phyloP scores from a whole-genome alignment of 192 early-diverging fungal species.

The Entophlyctis helioformis region DNA sequence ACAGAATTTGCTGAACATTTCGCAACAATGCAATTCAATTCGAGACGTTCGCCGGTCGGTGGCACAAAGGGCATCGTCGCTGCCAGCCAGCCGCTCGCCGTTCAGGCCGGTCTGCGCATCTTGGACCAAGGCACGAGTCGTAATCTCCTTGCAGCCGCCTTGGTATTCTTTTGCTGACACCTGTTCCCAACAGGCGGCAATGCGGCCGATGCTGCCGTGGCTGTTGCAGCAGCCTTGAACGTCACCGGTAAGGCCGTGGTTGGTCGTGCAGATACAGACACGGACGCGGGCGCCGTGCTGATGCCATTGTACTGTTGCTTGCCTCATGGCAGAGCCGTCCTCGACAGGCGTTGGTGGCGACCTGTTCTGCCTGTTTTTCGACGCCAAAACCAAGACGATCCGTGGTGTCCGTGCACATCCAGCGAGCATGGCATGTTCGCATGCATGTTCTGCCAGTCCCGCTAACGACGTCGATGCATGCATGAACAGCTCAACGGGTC shows the following conservation, averaged over 20 bases:
- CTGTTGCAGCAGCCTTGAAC: conserved; percentile 52
- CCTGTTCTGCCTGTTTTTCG: conserved; percentile 66
- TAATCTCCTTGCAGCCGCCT: too few relatives aligned
- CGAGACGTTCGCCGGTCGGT: conserved; percentile 28
- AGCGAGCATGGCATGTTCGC: too few relatives aligned
- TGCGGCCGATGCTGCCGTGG: conserved; percentile 53
- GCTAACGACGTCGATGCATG: too few relatives aligned
- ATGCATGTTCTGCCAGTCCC: too few relatives aligned
- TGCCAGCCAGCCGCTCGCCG: conserved; percentile 57
- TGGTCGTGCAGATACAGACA: too few relatives aligned
- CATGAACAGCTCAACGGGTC: conserved; percentile 22
- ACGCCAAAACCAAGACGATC: conserved; percentile 40
- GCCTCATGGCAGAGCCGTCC: conserved; percentile 41
- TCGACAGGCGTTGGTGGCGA: conserved; percentile 74
- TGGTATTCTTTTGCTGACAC: too few relatives aligned
- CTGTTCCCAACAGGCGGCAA: conserved; percentile 59
- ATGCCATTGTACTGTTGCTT: background rate
- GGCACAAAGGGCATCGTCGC: conserved; percentile 55
- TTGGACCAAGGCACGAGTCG: conserved; percentile 31
- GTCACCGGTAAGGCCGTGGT: conserved; percentile 49
- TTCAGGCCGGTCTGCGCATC: conserved; percentile 49
- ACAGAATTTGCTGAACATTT: background rate
- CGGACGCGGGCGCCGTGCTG: too few relatives aligned
- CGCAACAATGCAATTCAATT: conserved; percentile 3
- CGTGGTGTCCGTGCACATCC: conserved; percentile 10